Conservation (phyloP, 2,329 filamentous ascomycete species). For the Aureobasidium sp. region DNA sequence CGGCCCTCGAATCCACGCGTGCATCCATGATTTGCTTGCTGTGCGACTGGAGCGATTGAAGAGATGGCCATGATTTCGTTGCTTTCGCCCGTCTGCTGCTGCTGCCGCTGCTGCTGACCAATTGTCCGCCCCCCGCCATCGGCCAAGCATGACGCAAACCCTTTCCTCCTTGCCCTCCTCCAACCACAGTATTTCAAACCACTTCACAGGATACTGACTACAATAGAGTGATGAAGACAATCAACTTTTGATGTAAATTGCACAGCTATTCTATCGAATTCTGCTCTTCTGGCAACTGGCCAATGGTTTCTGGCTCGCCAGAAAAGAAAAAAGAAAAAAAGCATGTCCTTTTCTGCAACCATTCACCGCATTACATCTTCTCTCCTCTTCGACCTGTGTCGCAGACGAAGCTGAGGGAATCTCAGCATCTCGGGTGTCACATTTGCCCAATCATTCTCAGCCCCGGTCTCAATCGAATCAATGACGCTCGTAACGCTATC, state of each 20-base stretch:
- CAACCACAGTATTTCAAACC: background rate
- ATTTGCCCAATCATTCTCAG: too few species aligned
- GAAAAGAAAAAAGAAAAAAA: too few species aligned
- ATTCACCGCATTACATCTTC: too few species aligned
- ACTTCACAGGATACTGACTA: background rate
- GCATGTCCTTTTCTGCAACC: too few species aligned
- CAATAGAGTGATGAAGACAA: background rate
- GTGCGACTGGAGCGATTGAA: background rate
- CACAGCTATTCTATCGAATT: background rate
- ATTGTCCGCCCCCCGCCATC: background rate
- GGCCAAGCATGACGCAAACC: background rate
- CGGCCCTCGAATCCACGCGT: constrained; percentile 52
- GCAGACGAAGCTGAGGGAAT: too few species aligned
- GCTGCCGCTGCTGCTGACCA: background rate
- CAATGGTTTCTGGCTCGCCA: too few species aligned
- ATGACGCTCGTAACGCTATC: background rate
- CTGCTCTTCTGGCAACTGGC: background rate
- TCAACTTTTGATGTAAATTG: background rate
- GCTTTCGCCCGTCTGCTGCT: background rate
- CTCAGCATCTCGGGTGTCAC: too few species aligned
- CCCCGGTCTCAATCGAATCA: too few species aligned
- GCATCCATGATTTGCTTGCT: background rate
- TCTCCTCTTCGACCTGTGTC: too few species aligned
- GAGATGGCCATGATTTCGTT: background rate
- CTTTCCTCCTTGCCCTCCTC: background rate